phyloP scores from a whole-genome alignment of 441 rosid species.

The Bruguiera hainesii region DNA sequence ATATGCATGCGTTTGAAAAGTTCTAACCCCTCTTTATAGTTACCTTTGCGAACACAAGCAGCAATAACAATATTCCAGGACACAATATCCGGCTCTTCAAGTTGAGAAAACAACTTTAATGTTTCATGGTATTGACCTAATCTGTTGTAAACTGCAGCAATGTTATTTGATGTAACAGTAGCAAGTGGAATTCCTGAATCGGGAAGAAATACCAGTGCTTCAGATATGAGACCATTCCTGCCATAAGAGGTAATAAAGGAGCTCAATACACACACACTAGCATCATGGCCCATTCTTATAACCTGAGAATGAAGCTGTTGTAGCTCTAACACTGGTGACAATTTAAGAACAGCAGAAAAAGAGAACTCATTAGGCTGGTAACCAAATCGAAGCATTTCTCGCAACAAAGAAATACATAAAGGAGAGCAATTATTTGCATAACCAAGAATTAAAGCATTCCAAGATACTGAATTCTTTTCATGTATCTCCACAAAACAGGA shows the following conservation, averaged over 20 bases:
- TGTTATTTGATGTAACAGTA: constrained; percentile 44
- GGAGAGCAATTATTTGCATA: constrained; percentile 43
- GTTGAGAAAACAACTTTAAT: constrained; percentile 51
- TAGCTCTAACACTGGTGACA: constrained; percentile 34
- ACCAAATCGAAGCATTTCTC: constrained; percentile 52
- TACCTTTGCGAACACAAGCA: constrained; percentile 62
- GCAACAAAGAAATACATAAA: constrained; percentile 36
- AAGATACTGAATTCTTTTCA: constrained; percentile 64
- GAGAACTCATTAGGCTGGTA: constrained; percentile 65
- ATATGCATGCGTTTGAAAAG: constrained; percentile 55
- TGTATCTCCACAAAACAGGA: constrained; percentile 48
- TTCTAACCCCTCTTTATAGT: constrained; percentile 50
- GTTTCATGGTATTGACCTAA: constrained; percentile 52
- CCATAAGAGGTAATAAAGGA: constrained; percentile 67
- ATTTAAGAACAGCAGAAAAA: constrained; percentile 57
- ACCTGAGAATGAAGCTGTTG: constrained; percentile 63
- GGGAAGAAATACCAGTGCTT: constrained; percentile 47
- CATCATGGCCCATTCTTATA: constrained; percentile 59
- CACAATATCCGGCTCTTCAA: constrained; percentile 66
- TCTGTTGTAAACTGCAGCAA: constrained; percentile 70
- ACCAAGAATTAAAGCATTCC: constrained; percentile 75
- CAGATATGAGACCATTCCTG: constrained; percentile 44
- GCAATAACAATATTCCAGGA: constrained; percentile 80
- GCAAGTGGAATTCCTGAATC: constrained; percentile 32
- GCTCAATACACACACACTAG: constrained; percentile 54